Conservation (phyloP, 495 filamentous ascomycete species). For the Lophium mytilinum region DNA sequence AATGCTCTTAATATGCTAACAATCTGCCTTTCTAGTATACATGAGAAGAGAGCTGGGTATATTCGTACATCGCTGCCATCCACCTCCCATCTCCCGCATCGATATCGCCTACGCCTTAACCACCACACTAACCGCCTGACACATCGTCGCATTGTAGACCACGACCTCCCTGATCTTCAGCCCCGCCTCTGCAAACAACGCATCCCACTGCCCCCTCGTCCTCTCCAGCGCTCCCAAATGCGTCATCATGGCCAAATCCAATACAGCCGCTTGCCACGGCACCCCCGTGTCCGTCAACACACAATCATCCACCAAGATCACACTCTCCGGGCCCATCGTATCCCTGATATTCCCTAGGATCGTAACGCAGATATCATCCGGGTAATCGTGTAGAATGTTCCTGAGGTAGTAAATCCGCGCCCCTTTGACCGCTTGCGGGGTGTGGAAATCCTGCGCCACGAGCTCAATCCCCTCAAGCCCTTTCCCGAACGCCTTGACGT, state of each 20-base stretch:
- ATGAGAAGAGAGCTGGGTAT: no score
- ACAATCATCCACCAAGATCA: constrained; percentile 38
- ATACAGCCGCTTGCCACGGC: neutral
- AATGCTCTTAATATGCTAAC: no score
- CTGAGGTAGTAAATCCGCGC: constrained; percentile 40
- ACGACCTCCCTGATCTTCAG: no score
- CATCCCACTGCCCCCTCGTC: no score
- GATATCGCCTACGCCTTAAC: no score
- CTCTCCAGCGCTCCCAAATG: no score
- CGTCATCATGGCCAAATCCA: neutral
- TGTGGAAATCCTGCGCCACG: constrained; percentile 6
- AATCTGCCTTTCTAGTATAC: no score
- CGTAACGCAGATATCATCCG: constrained; percentile 25
- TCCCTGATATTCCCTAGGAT: constrained; percentile 33
- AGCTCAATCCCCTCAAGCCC: neutral
- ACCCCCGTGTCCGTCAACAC: constrained; percentile 27
- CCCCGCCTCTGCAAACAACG: no score
- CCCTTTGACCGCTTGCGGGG: constrained; percentile 23
- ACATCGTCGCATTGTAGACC: no score
- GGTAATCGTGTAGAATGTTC: constrained; percentile 38
- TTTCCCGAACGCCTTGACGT: neutral
- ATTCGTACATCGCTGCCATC: no score
- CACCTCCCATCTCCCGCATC: no score
- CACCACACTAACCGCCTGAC: no score
- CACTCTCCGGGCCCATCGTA: constrained; percentile 34